Evolutionary conservation across 345 rosid genomes (phyloP).

Genomic region (Mallotus nudiflorus): DNA sequence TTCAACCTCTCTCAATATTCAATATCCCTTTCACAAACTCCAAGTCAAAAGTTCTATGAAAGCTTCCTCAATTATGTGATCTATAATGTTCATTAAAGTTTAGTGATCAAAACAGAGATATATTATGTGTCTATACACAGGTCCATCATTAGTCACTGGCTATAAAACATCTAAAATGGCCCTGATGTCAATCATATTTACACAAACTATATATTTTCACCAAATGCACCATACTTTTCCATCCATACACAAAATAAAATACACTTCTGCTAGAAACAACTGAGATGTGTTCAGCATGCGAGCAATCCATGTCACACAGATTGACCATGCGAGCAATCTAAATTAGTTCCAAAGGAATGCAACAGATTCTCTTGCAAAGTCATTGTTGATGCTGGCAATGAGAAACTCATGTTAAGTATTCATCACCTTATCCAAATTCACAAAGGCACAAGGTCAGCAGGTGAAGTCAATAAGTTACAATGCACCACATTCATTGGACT

Average conservation of each 20-base stretch:
- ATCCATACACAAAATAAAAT: background rate
- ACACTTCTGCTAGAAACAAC: background rate
- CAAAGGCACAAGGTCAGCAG: background rate
- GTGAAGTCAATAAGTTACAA: background rate
- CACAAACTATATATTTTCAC: background rate
- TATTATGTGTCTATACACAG: background rate
- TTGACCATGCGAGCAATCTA: background rate
- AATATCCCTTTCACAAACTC: no score
- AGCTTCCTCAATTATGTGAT: no score
- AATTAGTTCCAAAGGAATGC: constrained; percentile 3
- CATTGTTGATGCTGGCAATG: background rate
- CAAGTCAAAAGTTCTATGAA: no score
- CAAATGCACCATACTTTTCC: background rate
- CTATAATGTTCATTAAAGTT: background rate
- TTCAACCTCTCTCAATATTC: no score
- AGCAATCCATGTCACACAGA: constrained; percentile 8
- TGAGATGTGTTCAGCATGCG: background rate
- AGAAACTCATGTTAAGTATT: background rate
- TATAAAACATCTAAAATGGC: background rate
- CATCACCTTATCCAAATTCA: background rate
- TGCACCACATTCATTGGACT: background rate
- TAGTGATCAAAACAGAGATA: background rate
- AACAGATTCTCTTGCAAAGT: background rate
- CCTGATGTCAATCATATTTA: background rate
- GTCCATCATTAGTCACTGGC: no score